Evolutionary conservation across 2,329 filamentous ascomycete genomes (phyloP), one percentile per base, ranked within the genome.

Genomic region (Boeremia lycopersici): DNA sequence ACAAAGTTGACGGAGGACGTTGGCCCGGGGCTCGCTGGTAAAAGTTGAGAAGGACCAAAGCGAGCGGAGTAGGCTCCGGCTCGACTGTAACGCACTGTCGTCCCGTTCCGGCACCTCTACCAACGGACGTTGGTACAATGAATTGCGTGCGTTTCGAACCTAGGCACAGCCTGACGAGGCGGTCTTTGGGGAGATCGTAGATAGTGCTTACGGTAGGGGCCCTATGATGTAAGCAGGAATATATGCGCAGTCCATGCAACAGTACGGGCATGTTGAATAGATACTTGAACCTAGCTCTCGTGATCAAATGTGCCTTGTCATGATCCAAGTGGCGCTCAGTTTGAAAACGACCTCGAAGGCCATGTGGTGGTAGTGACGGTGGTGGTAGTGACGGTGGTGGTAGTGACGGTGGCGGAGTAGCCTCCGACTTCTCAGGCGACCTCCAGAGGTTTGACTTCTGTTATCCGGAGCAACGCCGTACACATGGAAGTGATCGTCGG

Each of bases 1-100:
- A 6, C 30, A 12, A 29, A 23, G 25, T 19, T 39, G 44, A 26
- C 43, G 39, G 31, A 34, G 38, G 50, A 53, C 43, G 38, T 48
- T 47, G 13, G 41, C 50, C 50, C 31, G 33, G 35, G 30, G 26
- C n/a, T 41, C 3, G 17, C 15, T 17, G 38, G 29, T 8, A 30
- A 35, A 33, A 29, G 28, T 15, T 38, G 17, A 30, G n/a, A 13
- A 10, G 9, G 7, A 15, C 30, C 25, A 45, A 40, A 41, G 23
- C 31, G 30, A 30, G 35, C 52, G 52, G 52, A 55, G 46, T 41
- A 10, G 7, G 11, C 41, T 55, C 52, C 52, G 52, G 35, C n/a
- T 13, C 13, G 5, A 45, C 9, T 35, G 17, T 49, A 45, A 17
- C 34, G 45, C 36, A 9, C 11, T 11, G 28, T 6, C 23, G 29